Evolutionary conservation across 2,329 filamentous ascomycete genomes (phyloP).

Genomic region (Diaporthe citriasiana): DNA sequence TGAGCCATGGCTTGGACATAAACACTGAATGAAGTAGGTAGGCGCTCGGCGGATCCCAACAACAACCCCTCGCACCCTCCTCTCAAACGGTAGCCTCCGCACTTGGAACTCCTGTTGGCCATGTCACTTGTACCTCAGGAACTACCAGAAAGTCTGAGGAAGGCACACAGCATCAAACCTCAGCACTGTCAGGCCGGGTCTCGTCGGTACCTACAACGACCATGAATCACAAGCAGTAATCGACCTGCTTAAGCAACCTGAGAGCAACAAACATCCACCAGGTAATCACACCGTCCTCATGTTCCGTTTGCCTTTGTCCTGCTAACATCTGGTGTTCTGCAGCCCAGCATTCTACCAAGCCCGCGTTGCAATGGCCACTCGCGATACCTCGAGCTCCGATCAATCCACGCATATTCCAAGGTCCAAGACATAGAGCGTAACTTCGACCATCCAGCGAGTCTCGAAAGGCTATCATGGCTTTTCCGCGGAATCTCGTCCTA

Average conservation of each 20-base stretch:
- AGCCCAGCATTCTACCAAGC: neutral
- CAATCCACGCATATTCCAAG: neutral
- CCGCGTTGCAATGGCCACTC: neutral
- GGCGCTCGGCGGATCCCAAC: too few relatives aligned
- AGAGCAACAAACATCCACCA: neutral
- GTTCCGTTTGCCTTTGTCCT: neutral
- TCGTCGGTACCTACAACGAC: neutral
- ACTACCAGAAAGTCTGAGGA: neutral
- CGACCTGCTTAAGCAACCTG: too few relatives aligned
- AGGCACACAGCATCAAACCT: neutral
- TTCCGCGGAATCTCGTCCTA: neutral
- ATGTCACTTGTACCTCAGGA: neutral
- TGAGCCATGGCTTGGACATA: too few relatives aligned
- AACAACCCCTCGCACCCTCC: too few relatives aligned
- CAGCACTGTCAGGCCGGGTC: conserved; percentile 16
- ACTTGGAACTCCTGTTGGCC: too few relatives aligned
- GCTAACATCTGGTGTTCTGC: neutral
- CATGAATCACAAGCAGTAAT: too few relatives aligned
- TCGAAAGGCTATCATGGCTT: neutral
- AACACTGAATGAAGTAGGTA: too few relatives aligned
- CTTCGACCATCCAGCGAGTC: conserved; percentile 35
- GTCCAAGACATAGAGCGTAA: conserved; percentile 25
- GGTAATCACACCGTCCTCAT: neutral
- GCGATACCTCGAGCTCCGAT: neutral
- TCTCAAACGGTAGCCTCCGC: too few relatives aligned